phyloP scores from a whole-genome alignment of 129 eudicot genomes.

The Apium graveolens region DNA sequence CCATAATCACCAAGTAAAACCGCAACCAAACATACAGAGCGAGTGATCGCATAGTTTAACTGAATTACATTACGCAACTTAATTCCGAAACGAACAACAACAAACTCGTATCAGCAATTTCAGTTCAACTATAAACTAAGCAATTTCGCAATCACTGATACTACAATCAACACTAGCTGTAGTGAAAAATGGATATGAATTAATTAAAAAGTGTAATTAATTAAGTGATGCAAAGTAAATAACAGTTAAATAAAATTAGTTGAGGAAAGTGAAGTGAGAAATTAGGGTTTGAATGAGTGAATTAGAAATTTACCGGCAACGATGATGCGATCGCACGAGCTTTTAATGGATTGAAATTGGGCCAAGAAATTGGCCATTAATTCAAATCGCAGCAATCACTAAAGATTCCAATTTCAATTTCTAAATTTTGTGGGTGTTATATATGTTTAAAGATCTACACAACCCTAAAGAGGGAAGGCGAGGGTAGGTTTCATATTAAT shows the following conservation, averaged over 20 bases:
- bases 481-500: too few species aligned
- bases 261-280: constrained; percentile 9
- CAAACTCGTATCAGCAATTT: not conserved
- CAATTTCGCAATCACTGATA: not conserved
- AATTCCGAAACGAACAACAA: not conserved
- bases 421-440: too few species aligned
- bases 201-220: not conserved
- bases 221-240: not conserved
- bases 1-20: too few species aligned
- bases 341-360: constrained; percentile 68
- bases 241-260: constrained; percentile 8
- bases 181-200: not conserved
- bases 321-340: constrained; percentile 54
- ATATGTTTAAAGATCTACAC: too few species aligned
- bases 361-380: constrained; percentile 65
- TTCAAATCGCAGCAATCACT: constrained; percentile 1
- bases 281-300: constrained; percentile 12
- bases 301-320: constrained; percentile 52
- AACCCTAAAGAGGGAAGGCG: too few species aligned
- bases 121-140: not conserved
- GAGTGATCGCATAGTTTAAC: too few species aligned
- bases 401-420: not conserved
- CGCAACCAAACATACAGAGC: too few species aligned
- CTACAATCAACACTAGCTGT: not conserved
- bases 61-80: not conserved